phyloP scores from a whole-genome alignment of 768 basidiomycete species.

The Udeniomyces megalosporus region DNA sequence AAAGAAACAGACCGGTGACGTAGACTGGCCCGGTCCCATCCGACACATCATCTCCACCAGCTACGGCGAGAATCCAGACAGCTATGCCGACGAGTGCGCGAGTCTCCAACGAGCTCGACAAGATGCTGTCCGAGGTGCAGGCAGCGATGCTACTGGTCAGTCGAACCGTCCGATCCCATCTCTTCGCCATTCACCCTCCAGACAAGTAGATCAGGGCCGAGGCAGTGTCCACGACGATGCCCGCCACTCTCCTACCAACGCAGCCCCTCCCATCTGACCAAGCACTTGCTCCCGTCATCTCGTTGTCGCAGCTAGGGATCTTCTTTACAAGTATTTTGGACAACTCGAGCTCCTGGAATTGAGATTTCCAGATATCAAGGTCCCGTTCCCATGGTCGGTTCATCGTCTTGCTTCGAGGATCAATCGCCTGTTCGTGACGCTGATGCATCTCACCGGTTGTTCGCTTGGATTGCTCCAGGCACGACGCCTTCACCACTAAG shows the following conservation, averaged over 20 bases:
- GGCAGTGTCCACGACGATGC: neutral
- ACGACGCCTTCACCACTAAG: slow-evolving; percentile 91
- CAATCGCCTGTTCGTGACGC: too few relatives aligned
- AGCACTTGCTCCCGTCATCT: neutral
- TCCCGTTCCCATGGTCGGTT: slow-evolving; percentile 75
- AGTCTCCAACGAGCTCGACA: slow-evolving; percentile 78
- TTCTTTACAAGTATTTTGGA: slow-evolving; percentile 98
- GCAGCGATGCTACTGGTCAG: slow-evolving; percentile 84
- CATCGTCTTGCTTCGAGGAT: too few relatives aligned
- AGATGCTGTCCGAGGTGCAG: slow-evolving; percentile 90
- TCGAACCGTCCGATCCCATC: neutral
- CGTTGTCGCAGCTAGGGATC: slow-evolving; percentile 50
- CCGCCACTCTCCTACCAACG: neutral
- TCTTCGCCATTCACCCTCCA: neutral
- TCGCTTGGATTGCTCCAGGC: too few relatives aligned
- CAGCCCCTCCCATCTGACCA: neutral
- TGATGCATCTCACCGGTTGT: too few relatives aligned
- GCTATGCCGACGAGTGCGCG: slow-evolving; percentile 68
- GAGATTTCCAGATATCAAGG: slow-evolving; percentile 87
- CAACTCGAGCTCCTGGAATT: slow-evolving; percentile 94
- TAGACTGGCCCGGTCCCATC: slow-evolving; percentile 87
- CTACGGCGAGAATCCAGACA: slow-evolving; percentile 83
- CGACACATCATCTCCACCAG: slow-evolving; percentile 71
- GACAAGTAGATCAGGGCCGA: neutral
- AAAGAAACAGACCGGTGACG: slow-evolving; percentile 85